phyloP scores from a whole-genome alignment of 305 asterid genomes.

The Fraxinus velutina region DNA sequence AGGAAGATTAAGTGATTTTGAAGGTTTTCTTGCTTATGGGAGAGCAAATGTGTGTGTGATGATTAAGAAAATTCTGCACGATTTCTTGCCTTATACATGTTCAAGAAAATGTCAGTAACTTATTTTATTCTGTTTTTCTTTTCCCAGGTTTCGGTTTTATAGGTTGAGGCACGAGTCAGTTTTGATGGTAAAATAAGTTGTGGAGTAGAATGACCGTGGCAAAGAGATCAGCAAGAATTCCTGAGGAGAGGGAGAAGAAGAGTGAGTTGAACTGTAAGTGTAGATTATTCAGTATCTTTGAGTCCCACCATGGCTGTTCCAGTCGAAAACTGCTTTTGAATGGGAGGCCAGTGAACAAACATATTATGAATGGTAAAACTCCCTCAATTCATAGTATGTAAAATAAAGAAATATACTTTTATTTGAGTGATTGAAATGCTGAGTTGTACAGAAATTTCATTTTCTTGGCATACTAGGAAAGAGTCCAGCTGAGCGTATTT shows the following conservation, averaged over 20 bases:
- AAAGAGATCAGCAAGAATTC: conserved; percentile 41
- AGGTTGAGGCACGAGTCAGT: not conserved
- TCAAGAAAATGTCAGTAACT: conserved; percentile 11
- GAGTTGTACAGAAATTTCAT: not conserved
- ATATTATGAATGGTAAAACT: conserved; percentile 36
- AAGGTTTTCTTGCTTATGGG: not conserved
- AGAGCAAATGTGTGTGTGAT: conserved; percentile 11
- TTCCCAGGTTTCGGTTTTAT: conserved; percentile 20
- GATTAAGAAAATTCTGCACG: not conserved
- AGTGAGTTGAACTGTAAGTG: conserved; percentile 46
- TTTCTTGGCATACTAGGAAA: not conserved
- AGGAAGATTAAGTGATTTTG: conserved; percentile 12
- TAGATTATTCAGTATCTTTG: conserved; percentile 51
- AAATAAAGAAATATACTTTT: not conserved
- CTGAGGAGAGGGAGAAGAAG: conserved; percentile 34
- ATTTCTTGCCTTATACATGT: not conserved
- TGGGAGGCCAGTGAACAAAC: conserved; percentile 32
- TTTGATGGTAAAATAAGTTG: conserved; percentile 5
- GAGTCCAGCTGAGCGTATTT: not conserved
- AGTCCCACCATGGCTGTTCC: conserved; percentile 41
- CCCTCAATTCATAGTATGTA: not conserved
- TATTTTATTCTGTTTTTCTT: not conserved
- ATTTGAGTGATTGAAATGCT: not conserved
- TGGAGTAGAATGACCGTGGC: conserved; percentile 37
- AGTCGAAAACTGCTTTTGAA: conserved; percentile 37